Percentiles rank a stretch among this genome's conserved stretches.
These are phyloP conservation scores for Henckelia pumila DNA, from an alignment of 257 asterid genomes.

Conservation along the genomic window DNA sequence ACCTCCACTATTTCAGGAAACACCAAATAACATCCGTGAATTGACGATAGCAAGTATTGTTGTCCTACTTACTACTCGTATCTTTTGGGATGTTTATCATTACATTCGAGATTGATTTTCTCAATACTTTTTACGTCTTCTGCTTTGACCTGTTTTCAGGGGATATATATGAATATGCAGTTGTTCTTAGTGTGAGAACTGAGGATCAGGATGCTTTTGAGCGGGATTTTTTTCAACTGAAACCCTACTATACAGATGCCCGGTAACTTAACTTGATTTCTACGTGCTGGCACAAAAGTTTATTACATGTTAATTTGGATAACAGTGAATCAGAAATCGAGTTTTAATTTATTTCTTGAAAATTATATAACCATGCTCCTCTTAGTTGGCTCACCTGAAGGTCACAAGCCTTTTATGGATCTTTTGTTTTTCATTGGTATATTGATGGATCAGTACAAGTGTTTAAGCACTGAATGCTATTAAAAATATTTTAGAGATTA, in stretches of 20 bases:
- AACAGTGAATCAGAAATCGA: not conserved
- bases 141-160: constrained; percentile 37
- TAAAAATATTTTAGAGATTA: not conserved
- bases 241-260: constrained; percentile 93
- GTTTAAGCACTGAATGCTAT: not conserved
- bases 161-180: constrained; percentile 93
- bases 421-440: too few species aligned
- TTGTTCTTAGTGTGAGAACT: constrained; percentile 74
- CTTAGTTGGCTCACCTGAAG: not conserved
- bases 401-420: not conserved
- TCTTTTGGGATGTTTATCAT: constrained; percentile 5
- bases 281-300: constrained; percentile 1
- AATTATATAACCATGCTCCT: not conserved
- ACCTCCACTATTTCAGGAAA: constrained; percentile 53
- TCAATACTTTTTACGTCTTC: constrained; percentile 8
- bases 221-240: constrained; percentile 90
- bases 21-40: constrained; percentile 54
- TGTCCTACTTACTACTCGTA: constrained; percentile 4
- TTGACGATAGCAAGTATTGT: constrained; percentile 54
- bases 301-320: not conserved
- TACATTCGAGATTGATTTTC: not conserved
- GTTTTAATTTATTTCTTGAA: not conserved
- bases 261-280: constrained; percentile 48
- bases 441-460: not conserved
- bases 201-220: constrained; percentile 94